Conservation (phyloP, 306 rosid genomes). For the Styphnolobium japonicum region DNA sequence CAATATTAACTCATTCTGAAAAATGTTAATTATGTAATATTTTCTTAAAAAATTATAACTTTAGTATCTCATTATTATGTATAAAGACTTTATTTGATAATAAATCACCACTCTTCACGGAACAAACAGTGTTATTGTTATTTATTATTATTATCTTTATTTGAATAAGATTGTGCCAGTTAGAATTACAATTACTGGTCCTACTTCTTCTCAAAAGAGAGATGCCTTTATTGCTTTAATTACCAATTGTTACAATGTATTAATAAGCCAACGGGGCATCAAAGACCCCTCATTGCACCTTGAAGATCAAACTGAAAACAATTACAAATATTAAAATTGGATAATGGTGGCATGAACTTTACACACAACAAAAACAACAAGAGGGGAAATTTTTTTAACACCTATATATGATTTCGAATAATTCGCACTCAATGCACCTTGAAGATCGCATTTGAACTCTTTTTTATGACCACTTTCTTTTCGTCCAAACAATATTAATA, state of each 20-base stretch:
- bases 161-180: constrained; percentile 11
- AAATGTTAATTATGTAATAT: no score
- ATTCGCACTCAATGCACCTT: background rate
- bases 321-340: background rate
- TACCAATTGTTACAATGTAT: background rate
- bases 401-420: background rate
- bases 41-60: constrained; percentile 29
- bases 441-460: background rate
- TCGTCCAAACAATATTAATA: constrained; percentile 2
- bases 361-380: background rate
- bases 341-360: background rate
- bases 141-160: constrained; percentile 17
- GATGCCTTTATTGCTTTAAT: background rate
- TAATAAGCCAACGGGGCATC: background rate
- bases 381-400: background rate
- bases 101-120: constrained; percentile 39
- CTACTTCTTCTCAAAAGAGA: constrained; percentile 19
- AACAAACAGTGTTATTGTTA: constrained; percentile 22
- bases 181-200: constrained; percentile 17
- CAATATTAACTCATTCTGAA: no score
- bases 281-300: background rate
- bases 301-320: background rate
- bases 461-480: background rate
- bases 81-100: constrained; percentile 3
- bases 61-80: constrained; percentile 26